Evolutionary conservation across 2,329 filamentous ascomycete species (phyloP).

Genomic region (Teratosphaeria viscida): DNA sequence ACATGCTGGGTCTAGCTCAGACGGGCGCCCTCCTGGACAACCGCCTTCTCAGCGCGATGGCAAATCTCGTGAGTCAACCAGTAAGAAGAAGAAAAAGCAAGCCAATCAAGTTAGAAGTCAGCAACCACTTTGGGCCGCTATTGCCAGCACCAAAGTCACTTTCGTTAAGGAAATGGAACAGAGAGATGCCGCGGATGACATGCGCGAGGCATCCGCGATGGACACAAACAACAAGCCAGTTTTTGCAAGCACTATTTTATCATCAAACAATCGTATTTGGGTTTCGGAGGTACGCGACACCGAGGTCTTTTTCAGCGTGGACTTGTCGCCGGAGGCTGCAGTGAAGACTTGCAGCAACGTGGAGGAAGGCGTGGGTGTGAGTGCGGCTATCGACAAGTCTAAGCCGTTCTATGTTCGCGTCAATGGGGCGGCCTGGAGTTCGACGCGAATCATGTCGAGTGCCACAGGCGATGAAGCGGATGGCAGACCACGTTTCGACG

Average conservation of each 20-base stretch:
- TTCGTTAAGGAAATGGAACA: slow-evolving; percentile 73
- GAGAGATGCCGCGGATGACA: slow-evolving; percentile 64
- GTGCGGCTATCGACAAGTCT: slow-evolving; percentile 48
- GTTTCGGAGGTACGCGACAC: slow-evolving; percentile 70
- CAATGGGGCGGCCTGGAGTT: slow-evolving; percentile 71
- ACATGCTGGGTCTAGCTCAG: slow-evolving; percentile 26
- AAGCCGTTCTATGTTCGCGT: slow-evolving; percentile 72
- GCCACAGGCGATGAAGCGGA: slow-evolving; percentile 36
- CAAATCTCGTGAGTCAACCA: slow-evolving; percentile 49
- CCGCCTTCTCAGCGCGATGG: slow-evolving; percentile 42
- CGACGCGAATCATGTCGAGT: slow-evolving; percentile 54
- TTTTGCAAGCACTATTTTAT: slow-evolving; percentile 49
- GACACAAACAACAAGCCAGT: slow-evolving; percentile 58
- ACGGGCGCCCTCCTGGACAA: slow-evolving; percentile 41
- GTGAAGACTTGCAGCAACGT: slow-evolving; percentile 16
- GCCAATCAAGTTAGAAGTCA: slow-evolving; percentile 81
- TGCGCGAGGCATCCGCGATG: slow-evolving; percentile 61
- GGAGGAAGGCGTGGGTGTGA: slow-evolving; percentile 30
- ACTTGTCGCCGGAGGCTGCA: slow-evolving; percentile 20
- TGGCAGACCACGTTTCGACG: slow-evolving; percentile 47
- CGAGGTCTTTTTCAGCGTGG: slow-evolving; percentile 56
- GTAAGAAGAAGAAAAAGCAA: slow-evolving; percentile 81
- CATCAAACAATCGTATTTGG: slow-evolving; percentile 59
- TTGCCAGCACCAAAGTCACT: slow-evolving; percentile 93
- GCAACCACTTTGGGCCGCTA: slow-evolving; percentile 86